Evolutionary conservation across 257 asterid species (phyloP).

Genomic region (Primulina eburnea): DNA sequence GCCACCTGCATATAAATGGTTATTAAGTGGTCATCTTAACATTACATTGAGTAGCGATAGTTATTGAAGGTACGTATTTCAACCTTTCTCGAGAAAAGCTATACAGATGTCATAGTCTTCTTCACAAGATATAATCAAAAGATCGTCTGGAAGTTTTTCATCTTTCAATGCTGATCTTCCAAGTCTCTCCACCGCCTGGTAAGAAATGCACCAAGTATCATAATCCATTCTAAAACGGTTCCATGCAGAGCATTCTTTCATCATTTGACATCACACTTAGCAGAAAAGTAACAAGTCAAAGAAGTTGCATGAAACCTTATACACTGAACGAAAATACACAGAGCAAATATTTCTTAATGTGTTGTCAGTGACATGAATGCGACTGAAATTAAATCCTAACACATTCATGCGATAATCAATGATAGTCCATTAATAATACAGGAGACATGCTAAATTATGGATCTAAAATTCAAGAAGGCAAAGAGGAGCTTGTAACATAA

Average conservation of each 20-base stretch:
- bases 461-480: neutral
- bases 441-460: neutral
- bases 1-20: conserved; percentile 53
- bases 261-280: neutral
- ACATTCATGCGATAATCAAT: neutral
- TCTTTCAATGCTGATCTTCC: conserved; percentile 69
- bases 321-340: neutral
- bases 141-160: conserved; percentile 56
- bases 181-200: conserved; percentile 82
- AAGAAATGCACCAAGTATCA: conserved; percentile 25
- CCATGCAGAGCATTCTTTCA: neutral
- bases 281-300: neutral
- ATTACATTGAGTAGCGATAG: neutral
- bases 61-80: conserved; percentile 15
- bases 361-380: neutral
- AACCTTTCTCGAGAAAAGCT: conserved; percentile 91
- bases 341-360: conserved; percentile 1
- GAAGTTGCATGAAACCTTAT: neutral
- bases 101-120: conserved; percentile 78
- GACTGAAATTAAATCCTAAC: neutral
- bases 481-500: neutral
- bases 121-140: conserved; percentile 86
- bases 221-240: conserved; percentile 6
- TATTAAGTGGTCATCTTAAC: conserved; percentile 10
- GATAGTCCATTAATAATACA: neutral